Evolutionary conservation across 352 stramenopile species (phyloP).

Genomic region (Pythium angustatum): DNA sequence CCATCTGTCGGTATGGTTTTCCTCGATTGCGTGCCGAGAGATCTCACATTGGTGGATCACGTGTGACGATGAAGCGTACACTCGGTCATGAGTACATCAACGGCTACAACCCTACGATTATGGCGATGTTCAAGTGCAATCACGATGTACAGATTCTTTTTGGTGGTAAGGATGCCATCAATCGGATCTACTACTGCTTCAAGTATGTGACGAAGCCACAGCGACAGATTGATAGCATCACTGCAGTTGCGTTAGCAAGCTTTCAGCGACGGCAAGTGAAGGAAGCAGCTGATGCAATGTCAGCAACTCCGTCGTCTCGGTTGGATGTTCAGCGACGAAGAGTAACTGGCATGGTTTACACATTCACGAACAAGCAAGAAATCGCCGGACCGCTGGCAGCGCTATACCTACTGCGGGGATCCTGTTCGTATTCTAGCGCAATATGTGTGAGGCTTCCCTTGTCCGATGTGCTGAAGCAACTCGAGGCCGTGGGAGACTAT

Average conservation of each 20-base stretch:
- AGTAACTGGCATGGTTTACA: too few species aligned
- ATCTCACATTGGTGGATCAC: not conserved
- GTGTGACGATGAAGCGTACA: not conserved
- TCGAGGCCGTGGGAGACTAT: slow-evolving; percentile 2
- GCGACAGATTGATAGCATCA: not conserved
- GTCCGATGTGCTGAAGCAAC: not conserved
- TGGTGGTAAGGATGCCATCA: slow-evolving; percentile 5
- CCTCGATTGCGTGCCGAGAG: not conserved
- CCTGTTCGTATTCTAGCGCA: not conserved
- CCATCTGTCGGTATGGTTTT: not conserved
- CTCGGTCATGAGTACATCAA: slow-evolving; percentile 17
- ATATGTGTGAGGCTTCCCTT: not conserved
- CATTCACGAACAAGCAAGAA: too few species aligned
- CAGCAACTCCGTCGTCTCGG: too few species aligned
- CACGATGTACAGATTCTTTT: slow-evolving; percentile 23
- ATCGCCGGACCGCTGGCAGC: too few species aligned
- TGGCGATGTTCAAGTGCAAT: slow-evolving; percentile 26
- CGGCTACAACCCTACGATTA: slow-evolving; percentile 13
- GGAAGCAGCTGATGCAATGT: too few species aligned
- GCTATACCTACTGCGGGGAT: too few species aligned
- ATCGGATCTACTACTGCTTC: slow-evolving; percentile 19
- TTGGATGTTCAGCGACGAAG: too few species aligned
- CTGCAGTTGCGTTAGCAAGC: not conserved
- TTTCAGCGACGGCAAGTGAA: not conserved
- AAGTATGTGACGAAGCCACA: slow-evolving; percentile 19